These are phyloP conservation scores for Halteria grandinella DNA, from an alignment of 73 alveolate genomes.

Conservation along the genomic window DNA sequence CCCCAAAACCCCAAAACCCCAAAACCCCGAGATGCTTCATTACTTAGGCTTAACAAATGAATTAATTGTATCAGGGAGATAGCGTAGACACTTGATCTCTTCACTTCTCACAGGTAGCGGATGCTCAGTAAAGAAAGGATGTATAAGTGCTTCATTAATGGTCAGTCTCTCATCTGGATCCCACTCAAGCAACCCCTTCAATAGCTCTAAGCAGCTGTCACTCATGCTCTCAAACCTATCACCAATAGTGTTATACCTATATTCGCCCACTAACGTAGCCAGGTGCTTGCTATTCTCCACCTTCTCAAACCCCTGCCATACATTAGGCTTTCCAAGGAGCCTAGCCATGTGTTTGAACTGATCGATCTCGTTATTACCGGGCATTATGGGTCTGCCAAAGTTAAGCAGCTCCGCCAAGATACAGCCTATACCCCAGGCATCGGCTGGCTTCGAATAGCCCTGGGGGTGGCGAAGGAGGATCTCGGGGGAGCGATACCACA, in stretches of 20 bases:
- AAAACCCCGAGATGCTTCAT: background rate
- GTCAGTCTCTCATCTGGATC: constrained; percentile 78
- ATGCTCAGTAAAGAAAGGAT: constrained; percentile 71
- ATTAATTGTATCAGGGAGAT: no score
- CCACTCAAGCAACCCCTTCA: constrained; percentile 70
- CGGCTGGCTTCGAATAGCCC: constrained; percentile 86
- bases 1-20: background rate
- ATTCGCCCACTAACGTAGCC: background rate
- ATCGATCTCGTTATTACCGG: constrained; percentile 92
- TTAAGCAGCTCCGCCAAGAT: constrained; percentile 91
- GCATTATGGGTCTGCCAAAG: constrained; percentile 84
- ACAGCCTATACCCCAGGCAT: constrained; percentile 97
- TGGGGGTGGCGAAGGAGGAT: no score
- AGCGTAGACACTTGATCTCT: no score
- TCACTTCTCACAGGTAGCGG: constrained; percentile 60
- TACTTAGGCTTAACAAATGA: no score
- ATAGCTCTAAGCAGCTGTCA: constrained; percentile 61
- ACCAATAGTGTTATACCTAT: constrained; percentile 22
- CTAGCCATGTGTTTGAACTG: constrained; percentile 86
- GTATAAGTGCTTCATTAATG: constrained; percentile 67
- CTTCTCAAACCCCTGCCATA: constrained; percentile 79
- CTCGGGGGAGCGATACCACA: constrained; percentile 97
- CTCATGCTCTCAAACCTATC: constrained; percentile 39
- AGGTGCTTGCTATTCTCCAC: constrained; percentile 42
- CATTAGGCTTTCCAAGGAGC: constrained; percentile 78